phyloP scores from a whole-genome alignment of 805 yeast genomes.

The Zygosaccharomyces kombuchaensis region DNA sequence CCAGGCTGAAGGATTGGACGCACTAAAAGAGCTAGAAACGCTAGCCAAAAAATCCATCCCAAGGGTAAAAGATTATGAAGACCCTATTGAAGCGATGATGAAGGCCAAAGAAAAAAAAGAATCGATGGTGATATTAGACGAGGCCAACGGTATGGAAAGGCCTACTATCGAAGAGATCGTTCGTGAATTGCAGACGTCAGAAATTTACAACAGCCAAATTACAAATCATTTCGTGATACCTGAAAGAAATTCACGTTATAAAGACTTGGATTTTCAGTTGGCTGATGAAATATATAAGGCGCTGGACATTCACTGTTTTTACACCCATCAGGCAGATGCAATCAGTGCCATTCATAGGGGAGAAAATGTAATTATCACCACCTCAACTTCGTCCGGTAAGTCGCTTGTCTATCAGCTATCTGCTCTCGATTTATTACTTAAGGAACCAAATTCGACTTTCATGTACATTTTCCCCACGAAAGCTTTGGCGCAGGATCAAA shows the following conservation, averaged over 20 bases:
- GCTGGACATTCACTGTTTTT: constrained; percentile 49
- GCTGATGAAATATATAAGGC: constrained; percentile 52
- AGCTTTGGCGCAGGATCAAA: constrained; percentile 96
- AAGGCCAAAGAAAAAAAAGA: constrained; percentile 24
- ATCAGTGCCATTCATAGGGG: constrained; percentile 52
- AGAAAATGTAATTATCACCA: constrained; percentile 78
- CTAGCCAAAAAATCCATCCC: constrained; percentile 44
- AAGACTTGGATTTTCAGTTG: constrained; percentile 40
- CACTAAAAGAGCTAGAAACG: constrained; percentile 40
- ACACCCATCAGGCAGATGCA: constrained; percentile 81
- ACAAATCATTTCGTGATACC: constrained; percentile 47
- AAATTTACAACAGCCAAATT: constrained; percentile 62
- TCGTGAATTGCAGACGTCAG: constrained; percentile 41
- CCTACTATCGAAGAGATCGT: constrained; percentile 49
- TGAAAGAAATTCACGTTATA: constrained; percentile 44
- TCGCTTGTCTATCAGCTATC: constrained; percentile 90
- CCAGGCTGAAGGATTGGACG: constrained; percentile 33
- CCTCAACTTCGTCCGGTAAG: constrained; percentile 95
- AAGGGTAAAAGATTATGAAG: constrained; percentile 43
- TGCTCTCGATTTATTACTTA: constrained; percentile 48
- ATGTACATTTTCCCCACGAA: constrained; percentile 93
- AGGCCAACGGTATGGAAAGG: constrained; percentile 26
- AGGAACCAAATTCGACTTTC: constrained; percentile 51
- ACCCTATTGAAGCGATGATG: constrained; percentile 60
- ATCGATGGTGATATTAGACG: constrained; percentile 27